Conservation (phyloP, 139 green algal genomes). For the Protoeuglena noctilucae region DNA sequence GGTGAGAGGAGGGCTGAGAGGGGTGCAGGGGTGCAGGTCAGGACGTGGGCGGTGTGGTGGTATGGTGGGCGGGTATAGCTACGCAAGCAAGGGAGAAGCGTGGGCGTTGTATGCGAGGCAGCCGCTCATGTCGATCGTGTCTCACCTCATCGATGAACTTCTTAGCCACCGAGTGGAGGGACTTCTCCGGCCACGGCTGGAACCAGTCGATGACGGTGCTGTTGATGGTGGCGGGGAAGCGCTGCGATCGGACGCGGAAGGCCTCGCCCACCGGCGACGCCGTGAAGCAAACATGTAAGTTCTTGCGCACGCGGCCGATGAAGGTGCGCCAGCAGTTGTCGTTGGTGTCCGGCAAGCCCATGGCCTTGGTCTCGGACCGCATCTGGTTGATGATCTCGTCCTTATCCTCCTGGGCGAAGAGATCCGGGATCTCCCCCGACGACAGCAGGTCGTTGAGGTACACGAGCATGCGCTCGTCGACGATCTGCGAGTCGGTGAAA, state of each 20-base stretch:
- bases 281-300: conserved; percentile 77
- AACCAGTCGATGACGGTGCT: conserved; percentile 78
- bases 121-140: no score
- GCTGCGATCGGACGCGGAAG: conserved; percentile 61
- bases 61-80: no score
- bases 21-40: no score
- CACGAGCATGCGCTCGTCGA: conserved; percentile 73
- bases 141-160: conserved; percentile 67
- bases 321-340: conserved; percentile 74
- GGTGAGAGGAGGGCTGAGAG: no score
- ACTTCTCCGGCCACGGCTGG: conserved; percentile 62
- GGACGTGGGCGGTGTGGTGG: no score
- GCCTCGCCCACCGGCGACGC: conserved; percentile 69
- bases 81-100: no score
- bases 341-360: conserved; percentile 54
- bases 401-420: conserved; percentile 68
- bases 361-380: conserved; percentile 56
- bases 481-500: conserved; percentile 34
- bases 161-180: conserved; percentile 56
- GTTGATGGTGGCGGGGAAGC: conserved; percentile 77
- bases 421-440: conserved; percentile 65
- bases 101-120: neutral
- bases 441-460: conserved; percentile 76
- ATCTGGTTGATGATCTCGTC: conserved; percentile 77
- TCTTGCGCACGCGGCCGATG: conserved; percentile 44